Conservation (phyloP, 768 basidiomycete genomes). For the Hemileccinum impolitum region DNA sequence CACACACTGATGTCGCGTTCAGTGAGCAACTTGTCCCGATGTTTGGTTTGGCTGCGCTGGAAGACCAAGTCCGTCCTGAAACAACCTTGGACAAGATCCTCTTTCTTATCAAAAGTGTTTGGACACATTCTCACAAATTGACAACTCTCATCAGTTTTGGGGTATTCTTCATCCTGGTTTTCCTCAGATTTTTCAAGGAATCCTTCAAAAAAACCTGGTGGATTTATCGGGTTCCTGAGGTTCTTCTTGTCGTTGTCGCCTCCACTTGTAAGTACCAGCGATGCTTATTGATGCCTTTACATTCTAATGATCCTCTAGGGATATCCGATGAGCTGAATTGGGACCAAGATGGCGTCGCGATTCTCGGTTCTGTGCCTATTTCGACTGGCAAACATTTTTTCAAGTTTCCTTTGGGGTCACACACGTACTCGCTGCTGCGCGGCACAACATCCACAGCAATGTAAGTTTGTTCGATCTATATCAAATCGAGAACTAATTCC, state of each 20-base stretch:
- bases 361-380: constrained; percentile 76
- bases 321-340: constrained; percentile 67
- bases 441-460: constrained; percentile 84
- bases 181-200: constrained; percentile 55
- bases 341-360: constrained; percentile 76
- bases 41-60: constrained; percentile 69
- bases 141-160: constrained; percentile 77
- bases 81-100: constrained; percentile 72
- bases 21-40: constrained; percentile 88
- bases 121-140: constrained; percentile 53
- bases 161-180: constrained; percentile 63
- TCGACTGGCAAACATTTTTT: constrained; percentile 61
- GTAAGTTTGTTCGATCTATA: constrained; percentile 34
- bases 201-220: constrained; percentile 59
- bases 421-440: constrained; percentile 61
- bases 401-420: constrained; percentile 63
- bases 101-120: constrained; percentile 64
- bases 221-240: constrained; percentile 85
- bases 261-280: constrained; percentile 63
- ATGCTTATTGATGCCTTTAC: background rate
- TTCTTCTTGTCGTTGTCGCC: constrained; percentile 78
- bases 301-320: constrained; percentile 39
- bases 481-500: background rate
- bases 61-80: constrained; percentile 53
- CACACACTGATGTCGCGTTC: background rate